phyloP scores from a whole-genome alignment of 2,329 filamentous ascomycete genomes.

The Colletotrichum destructivum region DNA sequence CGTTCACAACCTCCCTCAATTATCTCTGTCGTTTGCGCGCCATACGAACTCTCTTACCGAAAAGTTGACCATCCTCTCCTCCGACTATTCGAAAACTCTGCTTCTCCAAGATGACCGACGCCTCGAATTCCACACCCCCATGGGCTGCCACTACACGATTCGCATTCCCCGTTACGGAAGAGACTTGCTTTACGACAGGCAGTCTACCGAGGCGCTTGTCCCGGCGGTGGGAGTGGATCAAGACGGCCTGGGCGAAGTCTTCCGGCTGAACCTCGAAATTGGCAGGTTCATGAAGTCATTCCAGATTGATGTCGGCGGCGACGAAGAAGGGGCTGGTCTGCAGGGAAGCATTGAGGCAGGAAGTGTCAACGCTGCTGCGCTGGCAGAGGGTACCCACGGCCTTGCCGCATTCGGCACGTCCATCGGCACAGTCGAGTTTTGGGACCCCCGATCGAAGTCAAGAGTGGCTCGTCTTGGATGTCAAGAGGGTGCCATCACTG shows the following conservation, averaged over 20 bases:
- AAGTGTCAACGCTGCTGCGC: slow-evolving; percentile 87
- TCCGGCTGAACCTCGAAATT: slow-evolving; percentile 90
- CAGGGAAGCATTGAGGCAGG: slow-evolving; percentile 91
- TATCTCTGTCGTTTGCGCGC: slow-evolving; percentile 92
- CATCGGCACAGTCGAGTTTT: slow-evolving; percentile 96
- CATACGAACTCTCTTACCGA: slow-evolving; percentile 95
- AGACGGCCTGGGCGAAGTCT: slow-evolving; percentile 92
- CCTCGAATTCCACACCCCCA: slow-evolving; percentile 93
- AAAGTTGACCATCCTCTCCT: slow-evolving; percentile 89
- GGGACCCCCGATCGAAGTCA: slow-evolving; percentile 89
- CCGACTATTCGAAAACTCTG: slow-evolving; percentile 93
- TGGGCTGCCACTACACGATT: slow-evolving; percentile 89
- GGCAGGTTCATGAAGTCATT: slow-evolving; percentile 96
- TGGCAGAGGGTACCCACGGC: slow-evolving; percentile 92
- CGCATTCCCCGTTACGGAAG: slow-evolving; percentile 93
- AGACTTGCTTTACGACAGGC: slow-evolving; percentile 87
- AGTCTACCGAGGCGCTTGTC: slow-evolving; percentile 87
- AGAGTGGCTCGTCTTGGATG: slow-evolving; percentile 83
- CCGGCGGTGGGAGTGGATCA: slow-evolving; percentile 89
- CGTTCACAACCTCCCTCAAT: slow-evolving; percentile 92
- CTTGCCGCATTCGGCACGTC: slow-evolving; percentile 94
- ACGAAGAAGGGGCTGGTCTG: slow-evolving; percentile 80
- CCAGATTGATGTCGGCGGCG: slow-evolving; percentile 89
- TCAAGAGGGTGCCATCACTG: slow-evolving; percentile 83
- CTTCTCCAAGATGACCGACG: slow-evolving; percentile 93